phyloP scores from a whole-genome alignment of 345 rosid species.

The Eucalyptus guilfoylei region DNA sequence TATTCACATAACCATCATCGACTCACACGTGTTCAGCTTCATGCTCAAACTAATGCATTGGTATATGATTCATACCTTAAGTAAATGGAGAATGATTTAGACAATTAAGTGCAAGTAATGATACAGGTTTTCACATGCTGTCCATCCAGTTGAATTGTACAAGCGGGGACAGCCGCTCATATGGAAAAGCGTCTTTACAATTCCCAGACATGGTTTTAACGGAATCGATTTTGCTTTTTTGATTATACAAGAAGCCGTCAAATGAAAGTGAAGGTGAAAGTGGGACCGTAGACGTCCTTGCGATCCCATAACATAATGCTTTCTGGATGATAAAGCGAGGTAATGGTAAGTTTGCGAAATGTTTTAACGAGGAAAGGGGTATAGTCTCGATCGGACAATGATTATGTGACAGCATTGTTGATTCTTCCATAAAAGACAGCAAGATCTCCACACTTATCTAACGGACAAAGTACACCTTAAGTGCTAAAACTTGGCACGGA shows the following conservation, averaged over 20 bases:
- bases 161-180: neutral
- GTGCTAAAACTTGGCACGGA: too few species aligned
- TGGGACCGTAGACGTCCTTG: neutral
- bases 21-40: neutral
- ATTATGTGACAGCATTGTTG: too few species aligned
- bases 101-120: neutral
- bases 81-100: neutral
- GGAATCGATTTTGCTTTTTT: neutral
- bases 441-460: too few species aligned
- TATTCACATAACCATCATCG: neutral
- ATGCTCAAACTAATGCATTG: neutral
- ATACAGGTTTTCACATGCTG: neutral
- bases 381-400: accelerated
- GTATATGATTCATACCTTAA: neutral
- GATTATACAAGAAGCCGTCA: neutral
- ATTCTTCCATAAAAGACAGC: too few species aligned
- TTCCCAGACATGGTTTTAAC: neutral
- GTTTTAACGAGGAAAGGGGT: neutral
- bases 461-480: too few species aligned
- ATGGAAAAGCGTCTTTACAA: neutral
- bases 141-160: neutral
- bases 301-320: neutral
- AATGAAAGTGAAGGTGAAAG: neutral
- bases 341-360: neutral
- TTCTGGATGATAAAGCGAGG: neutral